These are phyloP conservation scores for Xylaria sp. DNA, from an alignment of 2,329 filamentous ascomycete species.

Conservation along the genomic window DNA sequence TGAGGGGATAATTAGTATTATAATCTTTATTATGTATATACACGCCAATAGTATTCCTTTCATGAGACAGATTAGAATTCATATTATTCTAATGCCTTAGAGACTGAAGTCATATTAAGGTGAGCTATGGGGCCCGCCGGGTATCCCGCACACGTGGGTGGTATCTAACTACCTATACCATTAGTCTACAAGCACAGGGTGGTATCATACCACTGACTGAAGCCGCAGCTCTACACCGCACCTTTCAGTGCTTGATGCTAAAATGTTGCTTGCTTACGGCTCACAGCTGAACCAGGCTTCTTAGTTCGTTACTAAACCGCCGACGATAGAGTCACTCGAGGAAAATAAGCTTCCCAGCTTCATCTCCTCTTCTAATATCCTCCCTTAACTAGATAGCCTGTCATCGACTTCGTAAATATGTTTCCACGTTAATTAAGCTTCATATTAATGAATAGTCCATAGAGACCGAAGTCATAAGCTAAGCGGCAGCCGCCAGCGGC, in stretches of 20 bases:
- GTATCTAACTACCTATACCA: neutral
- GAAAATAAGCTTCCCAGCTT: slow-evolving; percentile 40
- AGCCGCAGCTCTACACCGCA: no score
- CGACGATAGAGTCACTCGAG: slow-evolving; percentile 29
- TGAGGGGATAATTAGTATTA: neutral
- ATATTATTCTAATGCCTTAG: no score
- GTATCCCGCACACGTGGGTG: neutral
- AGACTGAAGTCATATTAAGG: neutral
- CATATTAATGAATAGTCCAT: slow-evolving; percentile 68
- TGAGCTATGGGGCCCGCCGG: neutral
- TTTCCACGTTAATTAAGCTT: slow-evolving; percentile 60
- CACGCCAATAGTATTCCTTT: no score
- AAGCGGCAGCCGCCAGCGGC: slow-evolving; percentile 64
- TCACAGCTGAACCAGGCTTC: slow-evolving; percentile 3
- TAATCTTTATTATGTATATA: neutral
- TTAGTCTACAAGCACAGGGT: neutral
- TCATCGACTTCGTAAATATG: slow-evolving; percentile 28
- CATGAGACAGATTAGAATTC: no score
- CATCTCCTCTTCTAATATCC: slow-evolving; percentile 40
- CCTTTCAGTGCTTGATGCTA: slow-evolving; percentile 16
- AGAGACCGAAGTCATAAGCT: slow-evolving; percentile 68
- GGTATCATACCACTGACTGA: slow-evolving; percentile 6
- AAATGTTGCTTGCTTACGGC: slow-evolving; percentile 53
- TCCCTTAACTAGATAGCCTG: slow-evolving; percentile 3
- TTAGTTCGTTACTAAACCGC: neutral